Evolutionary conservation across 192 early-diverging fungal species (phyloP), one percentile per base, ranked within the genome.

Genomic region (Podochytrium sp.): DNA sequence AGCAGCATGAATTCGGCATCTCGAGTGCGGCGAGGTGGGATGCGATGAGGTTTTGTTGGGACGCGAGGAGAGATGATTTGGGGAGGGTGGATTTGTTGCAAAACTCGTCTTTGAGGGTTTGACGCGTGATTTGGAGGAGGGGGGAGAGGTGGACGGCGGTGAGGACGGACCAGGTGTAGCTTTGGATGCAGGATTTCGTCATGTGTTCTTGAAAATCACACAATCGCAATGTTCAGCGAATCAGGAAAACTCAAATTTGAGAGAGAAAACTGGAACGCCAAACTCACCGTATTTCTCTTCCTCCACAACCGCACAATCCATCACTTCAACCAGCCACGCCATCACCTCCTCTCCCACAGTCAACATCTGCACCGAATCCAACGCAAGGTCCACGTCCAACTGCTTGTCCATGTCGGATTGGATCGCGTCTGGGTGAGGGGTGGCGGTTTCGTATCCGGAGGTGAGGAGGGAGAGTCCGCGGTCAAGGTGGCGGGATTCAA

Each of bases 401-500:
- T 55, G 61, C 29, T 52, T 56, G 14, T 80, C 79, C 12, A 71
- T 20, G 37, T 73, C 62, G 25, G 67, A 53, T 20, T 69, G 72
- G n/a, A 76, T 56, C 5, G 61, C 62, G 14, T 57, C 25, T 18
- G 32, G 12, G 14, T 40, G 50, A 7, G 58, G 20, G 3, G 47
- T 73, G 0, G 73, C 20, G 5, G 32, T 34, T 52, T 81, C 80
- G 35, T 65, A 38, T 2, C 80, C 76, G 2, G 60, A 70, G 58
- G 63, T 33, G 10, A 81, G 35, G 1, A 81, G 55, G 4, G 60
- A 71, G 27, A 79, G 30, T 27, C 58, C 80, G 3, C 76, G 42
- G 4, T 74, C 64, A 30, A 77, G 34, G 5, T 74, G 60, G 25
- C 86, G 80, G 2, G 65, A 47, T 59, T 87, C 81, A 57, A 81